phyloP scores from a whole-genome alignment of 2,329 filamentous ascomycete genomes.

The Phoma sp. region DNA sequence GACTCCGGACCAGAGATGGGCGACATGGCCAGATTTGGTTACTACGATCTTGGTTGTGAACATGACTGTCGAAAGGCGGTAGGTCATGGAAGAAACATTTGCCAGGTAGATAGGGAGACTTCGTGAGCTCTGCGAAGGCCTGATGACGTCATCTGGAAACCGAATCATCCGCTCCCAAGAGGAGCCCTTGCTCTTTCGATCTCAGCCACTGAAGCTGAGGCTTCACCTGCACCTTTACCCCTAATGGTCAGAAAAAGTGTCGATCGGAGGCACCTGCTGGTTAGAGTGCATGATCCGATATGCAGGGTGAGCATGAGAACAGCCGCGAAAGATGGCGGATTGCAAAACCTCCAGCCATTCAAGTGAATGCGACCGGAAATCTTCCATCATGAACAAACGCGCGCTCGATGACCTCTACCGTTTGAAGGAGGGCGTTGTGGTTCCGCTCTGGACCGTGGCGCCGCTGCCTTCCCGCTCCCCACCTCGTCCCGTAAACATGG shows the following conservation, averaged over 20 bases:
- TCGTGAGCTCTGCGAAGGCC: too few species aligned
- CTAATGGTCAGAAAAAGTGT: background rate
- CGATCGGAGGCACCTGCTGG: background rate
- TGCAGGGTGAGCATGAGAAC: background rate
- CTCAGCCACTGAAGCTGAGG: background rate
- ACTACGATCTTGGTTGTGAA: too few species aligned
- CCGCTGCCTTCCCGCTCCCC: constrained; percentile 1
- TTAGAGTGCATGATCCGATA: background rate
- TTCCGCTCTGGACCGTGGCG: background rate
- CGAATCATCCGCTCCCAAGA: background rate
- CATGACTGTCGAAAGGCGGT: too few species aligned
- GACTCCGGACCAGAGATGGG: too few species aligned
- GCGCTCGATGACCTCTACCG: background rate
- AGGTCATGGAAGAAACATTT: too few species aligned
- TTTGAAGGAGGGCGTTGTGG: background rate
- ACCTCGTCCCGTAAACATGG: constrained; percentile 5
- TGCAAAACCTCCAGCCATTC: background rate
- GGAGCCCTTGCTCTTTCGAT: background rate
- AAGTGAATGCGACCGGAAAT: constrained; percentile 1
- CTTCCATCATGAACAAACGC: background rate
- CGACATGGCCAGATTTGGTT: too few species aligned
- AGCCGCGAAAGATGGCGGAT: constrained; percentile 2
- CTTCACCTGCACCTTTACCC: background rate
- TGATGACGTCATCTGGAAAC: background rate
- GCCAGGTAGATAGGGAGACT: too few species aligned